Evolutionary conservation across 345 rosid genomes (phyloP), one percentile per base, ranked within the genome.

Genomic region (Gossypium sturtianum): DNA sequence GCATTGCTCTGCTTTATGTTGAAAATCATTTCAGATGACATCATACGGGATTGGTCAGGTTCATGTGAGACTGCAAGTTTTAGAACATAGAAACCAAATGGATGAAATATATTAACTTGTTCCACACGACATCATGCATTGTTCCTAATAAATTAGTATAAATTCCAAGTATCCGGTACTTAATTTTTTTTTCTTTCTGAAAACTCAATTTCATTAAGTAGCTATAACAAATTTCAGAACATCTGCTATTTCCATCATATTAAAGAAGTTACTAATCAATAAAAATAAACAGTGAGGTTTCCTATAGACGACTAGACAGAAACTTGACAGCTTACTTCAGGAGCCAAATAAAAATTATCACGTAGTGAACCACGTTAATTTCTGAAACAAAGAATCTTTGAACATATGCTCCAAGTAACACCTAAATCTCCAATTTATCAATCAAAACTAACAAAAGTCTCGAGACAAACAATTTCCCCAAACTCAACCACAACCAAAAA

Each of bases 341-440:
- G 67, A 72, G 62, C 61, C 44, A 79, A 81, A 82, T 84, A 81
- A 77, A 84, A 85, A 82, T 25, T 80, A 83, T 59, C 78, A 87
- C 74, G 82, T 49, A 72, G 58, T 76, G 83, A 83, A 87, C 83
- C 79, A 75, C 81, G 72, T 74, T 80, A 89, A 48, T 81, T 82
- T 82, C 83, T 87, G 76, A 87, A 84, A 80, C 88, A 87, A 90
- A 79, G 86, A 81, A 83, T 82, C 91, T 85, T 89, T 88, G 85
- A 86, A 81, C 83, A 78, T 62, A 80, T 59, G 86, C 89, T 85
- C 94, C 90, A 88, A 75, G 83, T 29, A 87, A 83, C 73, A 86
- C 93, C 91, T 89, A 92, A 77, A 86, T 84, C 85, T 83, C 63
- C 84, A 87, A 80, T 79, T 85, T 81, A 79, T 78, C 76, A 66